phyloP scores from a whole-genome alignment of 768 basidiomycete species.

The Suillus occidentalis region DNA sequence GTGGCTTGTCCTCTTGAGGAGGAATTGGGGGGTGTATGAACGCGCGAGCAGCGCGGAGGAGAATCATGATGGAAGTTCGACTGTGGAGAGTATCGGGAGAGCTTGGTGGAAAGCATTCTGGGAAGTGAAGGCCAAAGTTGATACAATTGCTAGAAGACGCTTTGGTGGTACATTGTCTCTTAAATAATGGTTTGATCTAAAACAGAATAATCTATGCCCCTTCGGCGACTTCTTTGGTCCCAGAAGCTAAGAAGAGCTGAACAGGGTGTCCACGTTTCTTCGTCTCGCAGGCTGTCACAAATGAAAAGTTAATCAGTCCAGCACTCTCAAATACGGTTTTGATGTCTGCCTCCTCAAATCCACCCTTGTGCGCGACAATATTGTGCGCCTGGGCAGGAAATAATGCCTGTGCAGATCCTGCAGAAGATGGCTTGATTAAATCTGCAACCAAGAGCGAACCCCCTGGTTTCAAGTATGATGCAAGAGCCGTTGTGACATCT shows the following conservation, averaged over 20 bases:
- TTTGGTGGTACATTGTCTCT: conserved; percentile 75
- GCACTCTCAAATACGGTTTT: conserved; percentile 50
- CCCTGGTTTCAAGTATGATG: conserved; percentile 57
- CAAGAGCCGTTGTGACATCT: conserved; percentile 52
- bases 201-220: not conserved
- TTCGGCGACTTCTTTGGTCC: conserved; percentile 34
- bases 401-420: conserved; percentile 22
- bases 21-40: conserved; percentile 63
- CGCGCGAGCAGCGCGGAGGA: conserved; percentile 33
- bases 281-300: conserved; percentile 34
- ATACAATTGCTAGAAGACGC: conserved; percentile 58
- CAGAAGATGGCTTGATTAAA: conserved; percentile 31
- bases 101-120: conserved; percentile 85
- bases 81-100: conserved; percentile 49
- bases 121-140: conserved; percentile 65
- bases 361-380: conserved; percentile 54
- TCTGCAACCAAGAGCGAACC: conserved; percentile 64
- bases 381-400: conserved; percentile 38
- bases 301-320: conserved; percentile 47
- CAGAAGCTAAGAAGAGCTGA: conserved; percentile 59
- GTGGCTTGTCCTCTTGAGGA: conserved; percentile 74
- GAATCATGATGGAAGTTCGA: conserved; percentile 26
- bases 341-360: conserved; percentile 52
- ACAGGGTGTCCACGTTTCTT: conserved; percentile 34
- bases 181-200: conserved; percentile 36